Evolutionary conservation across 192 early-diverging fungal species (phyloP).

Genomic region (Coemansia sp.): DNA sequence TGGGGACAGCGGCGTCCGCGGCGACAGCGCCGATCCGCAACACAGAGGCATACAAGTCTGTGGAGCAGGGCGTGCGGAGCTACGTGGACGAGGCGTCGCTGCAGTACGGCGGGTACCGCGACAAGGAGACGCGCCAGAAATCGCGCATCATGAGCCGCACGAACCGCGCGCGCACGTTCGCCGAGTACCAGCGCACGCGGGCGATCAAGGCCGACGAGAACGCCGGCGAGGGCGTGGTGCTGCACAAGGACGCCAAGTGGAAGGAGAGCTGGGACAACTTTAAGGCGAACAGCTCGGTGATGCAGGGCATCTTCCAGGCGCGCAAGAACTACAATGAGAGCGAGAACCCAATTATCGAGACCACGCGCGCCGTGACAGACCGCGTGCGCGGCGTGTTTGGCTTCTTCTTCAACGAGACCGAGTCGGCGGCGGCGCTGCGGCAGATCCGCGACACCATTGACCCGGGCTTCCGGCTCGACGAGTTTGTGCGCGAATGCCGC

Average conservation of each 20-base stretch:
- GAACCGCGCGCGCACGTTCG: constrained; percentile 45
- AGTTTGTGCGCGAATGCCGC: constrained; percentile 87
- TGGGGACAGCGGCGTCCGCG: constrained; percentile 60
- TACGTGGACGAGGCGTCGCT: constrained; percentile 67
- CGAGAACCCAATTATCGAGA: constrained; percentile 79
- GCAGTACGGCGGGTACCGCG: constrained; percentile 70
- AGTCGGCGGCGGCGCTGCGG: constrained; percentile 84
- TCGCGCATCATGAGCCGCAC: constrained; percentile 41
- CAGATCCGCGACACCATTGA: constrained; percentile 78
- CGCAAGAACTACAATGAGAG: constrained; percentile 82
- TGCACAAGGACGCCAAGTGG: constrained; percentile 84
- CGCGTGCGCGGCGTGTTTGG: constrained; percentile 70
- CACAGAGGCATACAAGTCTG: constrained; percentile 60
- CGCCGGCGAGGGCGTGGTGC: constrained; percentile 71
- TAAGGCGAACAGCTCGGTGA: constrained; percentile 81
- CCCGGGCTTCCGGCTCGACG: constrained; percentile 78
- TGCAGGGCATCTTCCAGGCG: constrained; percentile 77
- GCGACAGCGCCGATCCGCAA: constrained; percentile 66
- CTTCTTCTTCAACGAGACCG: constrained; percentile 87
- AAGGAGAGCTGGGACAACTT: constrained; percentile 91
- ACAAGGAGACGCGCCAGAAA: constrained; percentile 63
- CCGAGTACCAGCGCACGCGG: constrained; percentile 48
- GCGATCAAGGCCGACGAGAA: constrained; percentile 49
- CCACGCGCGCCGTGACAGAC: constrained; percentile 71
- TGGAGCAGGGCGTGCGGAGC: constrained; percentile 61